Conservation (phyloP, 257 asterid species). For the Przewalskia tangutica region DNA sequence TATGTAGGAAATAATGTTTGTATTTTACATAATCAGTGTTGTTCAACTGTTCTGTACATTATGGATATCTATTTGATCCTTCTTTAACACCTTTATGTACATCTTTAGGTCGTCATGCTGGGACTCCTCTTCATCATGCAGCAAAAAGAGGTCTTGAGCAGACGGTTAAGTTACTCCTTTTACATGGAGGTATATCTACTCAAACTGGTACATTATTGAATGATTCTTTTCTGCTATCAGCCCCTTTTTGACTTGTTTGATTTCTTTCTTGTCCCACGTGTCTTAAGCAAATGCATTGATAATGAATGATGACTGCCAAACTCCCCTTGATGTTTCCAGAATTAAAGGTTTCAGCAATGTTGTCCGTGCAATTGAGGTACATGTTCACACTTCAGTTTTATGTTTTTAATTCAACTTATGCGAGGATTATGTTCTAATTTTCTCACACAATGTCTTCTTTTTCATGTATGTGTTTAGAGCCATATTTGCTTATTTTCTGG, state of each 20-base stretch:
- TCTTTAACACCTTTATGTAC: not conserved
- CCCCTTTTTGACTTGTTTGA: not conserved
- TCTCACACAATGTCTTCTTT: not conserved
- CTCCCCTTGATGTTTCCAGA: conserved; percentile 94
- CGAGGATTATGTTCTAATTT: not conserved
- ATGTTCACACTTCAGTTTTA: conserved; percentile 1
- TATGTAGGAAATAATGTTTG: not conserved
- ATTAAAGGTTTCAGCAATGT: conserved; percentile 68
- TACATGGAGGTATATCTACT: conserved; percentile 62
- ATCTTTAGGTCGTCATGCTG: conserved; percentile 70
- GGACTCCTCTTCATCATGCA: conserved; percentile 97
- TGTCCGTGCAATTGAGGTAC: conserved; percentile 90
- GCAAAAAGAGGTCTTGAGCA: conserved; percentile 91
- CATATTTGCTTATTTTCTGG: conserved; percentile 88
- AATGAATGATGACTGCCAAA: conserved; percentile 85
- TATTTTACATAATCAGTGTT: not conserved
- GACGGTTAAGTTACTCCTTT: conserved; percentile 81
- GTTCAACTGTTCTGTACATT: not conserved
- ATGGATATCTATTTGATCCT: conserved; percentile 1
- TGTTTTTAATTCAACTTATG: not conserved
- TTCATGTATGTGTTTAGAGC: conserved; percentile 31
- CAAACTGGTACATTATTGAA: conserved; percentile 1
- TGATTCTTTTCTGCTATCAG: not conserved
- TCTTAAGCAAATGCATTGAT: conserved; percentile 71
- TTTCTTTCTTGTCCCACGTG: conserved; percentile 3